phyloP scores from a whole-genome alignment of 139 green algal species.

The Chloropicon primus region DNA sequence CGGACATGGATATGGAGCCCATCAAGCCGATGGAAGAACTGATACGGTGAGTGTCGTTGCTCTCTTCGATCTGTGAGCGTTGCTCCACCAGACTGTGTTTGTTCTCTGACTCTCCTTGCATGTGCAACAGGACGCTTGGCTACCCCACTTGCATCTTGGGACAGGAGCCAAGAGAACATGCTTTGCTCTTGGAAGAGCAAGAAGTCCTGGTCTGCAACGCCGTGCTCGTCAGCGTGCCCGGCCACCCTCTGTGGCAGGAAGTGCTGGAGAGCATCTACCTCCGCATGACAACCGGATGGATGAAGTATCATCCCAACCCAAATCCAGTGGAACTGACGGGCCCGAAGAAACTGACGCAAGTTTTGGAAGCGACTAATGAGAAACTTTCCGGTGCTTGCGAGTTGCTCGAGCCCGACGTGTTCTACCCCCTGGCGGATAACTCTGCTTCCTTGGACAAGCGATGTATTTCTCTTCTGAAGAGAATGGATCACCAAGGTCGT shows the following conservation, averaged over 20 bases:
- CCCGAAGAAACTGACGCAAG: neutral
- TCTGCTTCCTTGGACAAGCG: neutral
- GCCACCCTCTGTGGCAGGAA: neutral
- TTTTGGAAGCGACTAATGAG: neutral
- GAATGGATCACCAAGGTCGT: too few relatives aligned
- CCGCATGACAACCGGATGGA: neutral
- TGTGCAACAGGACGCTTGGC: neutral
- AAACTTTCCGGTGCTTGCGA: neutral
- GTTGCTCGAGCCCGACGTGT: neutral
- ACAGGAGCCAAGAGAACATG: neutral
- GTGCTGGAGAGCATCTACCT: neutral
- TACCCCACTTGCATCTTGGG: neutral
- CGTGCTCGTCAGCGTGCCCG: neutral
- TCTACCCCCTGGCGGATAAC: neutral
- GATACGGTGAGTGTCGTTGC: neutral
- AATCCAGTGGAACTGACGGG: neutral
- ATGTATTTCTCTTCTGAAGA: neutral
- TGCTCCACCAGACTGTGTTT: too few relatives aligned
- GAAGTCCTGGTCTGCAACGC: neutral
- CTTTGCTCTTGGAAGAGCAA: neutral
- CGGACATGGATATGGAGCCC: neutral
- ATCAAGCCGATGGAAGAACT: neutral
- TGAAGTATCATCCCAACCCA: neutral
- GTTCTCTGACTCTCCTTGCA: too few relatives aligned
- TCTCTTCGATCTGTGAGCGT: neutral